Percentiles rank a stretch among this genome's conserved stretches.
Evolutionary conservation across 1,139 yeast species (phyloP).

Genomic region (Blastobotrys indianensis): DNA sequence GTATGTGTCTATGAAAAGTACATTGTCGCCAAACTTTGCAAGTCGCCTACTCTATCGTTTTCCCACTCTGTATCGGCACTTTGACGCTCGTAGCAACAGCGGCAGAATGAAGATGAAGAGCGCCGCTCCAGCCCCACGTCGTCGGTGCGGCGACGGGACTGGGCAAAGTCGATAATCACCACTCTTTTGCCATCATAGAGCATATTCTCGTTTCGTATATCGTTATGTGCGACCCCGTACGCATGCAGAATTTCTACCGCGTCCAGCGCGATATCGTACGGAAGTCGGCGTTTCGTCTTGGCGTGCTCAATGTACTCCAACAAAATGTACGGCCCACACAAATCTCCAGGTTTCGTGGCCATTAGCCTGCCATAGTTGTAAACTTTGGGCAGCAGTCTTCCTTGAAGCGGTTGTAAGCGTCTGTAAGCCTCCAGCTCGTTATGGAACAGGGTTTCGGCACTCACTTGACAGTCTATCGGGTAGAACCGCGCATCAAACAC

Average conservation of each 20-base stretch:
- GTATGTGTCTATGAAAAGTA: neutral
- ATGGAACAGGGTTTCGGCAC: neutral
- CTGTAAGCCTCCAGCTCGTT: conserved; percentile 3
- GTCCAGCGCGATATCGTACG: conserved; percentile 1
- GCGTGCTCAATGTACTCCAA: conserved; percentile 3
- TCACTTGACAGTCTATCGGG: neutral
- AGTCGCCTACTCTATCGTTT: no score
- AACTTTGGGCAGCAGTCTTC: conserved; percentile 2
- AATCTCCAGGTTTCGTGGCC: neutral
- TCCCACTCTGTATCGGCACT: no score
- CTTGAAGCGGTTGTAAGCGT: conserved; percentile 4
- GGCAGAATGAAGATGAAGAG: no score
- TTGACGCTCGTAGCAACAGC: no score
- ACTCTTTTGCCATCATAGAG: neutral
- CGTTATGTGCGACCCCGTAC: conserved; percentile 5
- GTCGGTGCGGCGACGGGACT: no score
- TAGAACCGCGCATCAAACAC: conserved; percentile 6
- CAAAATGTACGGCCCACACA: conserved; percentile 1
- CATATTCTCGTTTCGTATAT: conserved; percentile 1
- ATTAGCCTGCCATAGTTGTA: conserved; percentile 1
- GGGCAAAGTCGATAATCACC: conserved; percentile 7
- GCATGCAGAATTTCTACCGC: conserved; percentile 6
- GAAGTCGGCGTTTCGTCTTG: neutral
- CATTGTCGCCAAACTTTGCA: neutral
- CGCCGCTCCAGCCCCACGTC: no score